Percentiles rank a stretch among this genome's conserved stretches.
These are phyloP conservation scores for Bondarzewia mesenterica DNA, from an alignment of 1,284 basidiomycete genomes.

Conservation along the genomic window DNA sequence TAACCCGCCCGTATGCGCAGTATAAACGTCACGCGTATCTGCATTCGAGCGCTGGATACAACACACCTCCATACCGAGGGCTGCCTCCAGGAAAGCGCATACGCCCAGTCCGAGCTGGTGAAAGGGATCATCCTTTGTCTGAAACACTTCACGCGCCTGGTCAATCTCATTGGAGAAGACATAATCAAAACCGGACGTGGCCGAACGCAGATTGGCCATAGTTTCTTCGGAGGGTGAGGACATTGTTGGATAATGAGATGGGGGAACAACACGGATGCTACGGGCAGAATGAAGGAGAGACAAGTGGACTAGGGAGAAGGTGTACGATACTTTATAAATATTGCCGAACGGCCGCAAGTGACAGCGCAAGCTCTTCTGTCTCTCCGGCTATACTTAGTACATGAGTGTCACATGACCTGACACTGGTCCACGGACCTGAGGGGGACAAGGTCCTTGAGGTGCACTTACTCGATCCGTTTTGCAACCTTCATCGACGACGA, in stretches of 20 bases:
- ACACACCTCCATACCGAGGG: slow-evolving; percentile 72
- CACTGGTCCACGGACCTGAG: too few relatives aligned
- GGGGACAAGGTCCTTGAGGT: too few relatives aligned
- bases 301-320: too few relatives aligned
- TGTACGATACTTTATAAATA: too few relatives aligned
- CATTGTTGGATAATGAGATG: too few relatives aligned
- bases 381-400: too few relatives aligned
- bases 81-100: slow-evolving; percentile 67
- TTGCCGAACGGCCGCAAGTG: too few relatives aligned
- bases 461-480: too few relatives aligned
- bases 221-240: slow-evolving; percentile 18
- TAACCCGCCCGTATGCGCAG: slow-evolving; percentile 13
- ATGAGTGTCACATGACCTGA: too few relatives aligned
- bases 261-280: too few relatives aligned
- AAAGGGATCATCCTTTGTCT: slow-evolving; percentile 49
- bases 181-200: slow-evolving; percentile 53
- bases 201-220: slow-evolving; percentile 36
- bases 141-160: slow-evolving; percentile 43
- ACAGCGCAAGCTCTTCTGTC: too few relatives aligned
- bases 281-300: too few relatives aligned
- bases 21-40: neutral
- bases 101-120: slow-evolving; percentile 67
- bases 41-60: neutral
- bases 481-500: slow-evolving; percentile 1
- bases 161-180: slow-evolving; percentile 62